Conservation (phyloP, 257 asterid genomes). For the Scutellaria baicalensis region DNA sequence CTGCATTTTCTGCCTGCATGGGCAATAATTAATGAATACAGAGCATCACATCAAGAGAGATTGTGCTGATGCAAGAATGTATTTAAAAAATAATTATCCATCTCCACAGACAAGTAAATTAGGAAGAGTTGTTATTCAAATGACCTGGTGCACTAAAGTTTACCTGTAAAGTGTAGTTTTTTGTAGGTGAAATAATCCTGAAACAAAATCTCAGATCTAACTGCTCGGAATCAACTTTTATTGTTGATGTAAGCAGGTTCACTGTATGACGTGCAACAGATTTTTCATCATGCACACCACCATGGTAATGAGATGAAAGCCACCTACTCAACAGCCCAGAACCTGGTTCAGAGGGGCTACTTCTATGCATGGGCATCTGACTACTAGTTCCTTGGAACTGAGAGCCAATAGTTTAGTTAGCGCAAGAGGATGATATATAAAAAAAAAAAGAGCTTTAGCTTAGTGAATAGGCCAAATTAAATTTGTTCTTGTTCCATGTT, state of each 20-base stretch:
- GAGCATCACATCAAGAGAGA: background rate
- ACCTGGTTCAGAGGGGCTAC: slow-evolving; percentile 55
- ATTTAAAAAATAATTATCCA: background rate
- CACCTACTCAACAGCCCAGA: slow-evolving; percentile 75
- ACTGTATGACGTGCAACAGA: slow-evolving; percentile 72
- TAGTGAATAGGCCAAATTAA: background rate
- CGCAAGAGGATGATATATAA: slow-evolving; percentile 3
- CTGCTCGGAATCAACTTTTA: slow-evolving; percentile 74
- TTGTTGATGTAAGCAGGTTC: slow-evolving; percentile 76
- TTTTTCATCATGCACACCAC: slow-evolving; percentile 71
- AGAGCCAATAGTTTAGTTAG: slow-evolving; percentile 21
- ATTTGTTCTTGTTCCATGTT: slow-evolving; percentile 23
- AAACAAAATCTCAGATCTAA: slow-evolving; percentile 81
- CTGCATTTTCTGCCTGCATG: slow-evolving; percentile 71
- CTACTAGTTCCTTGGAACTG: slow-evolving; percentile 55
- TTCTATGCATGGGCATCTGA: slow-evolving; percentile 36
- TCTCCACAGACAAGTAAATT: slow-evolving; percentile 1
- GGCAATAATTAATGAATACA: slow-evolving; percentile 10
- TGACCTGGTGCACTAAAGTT: background rate
- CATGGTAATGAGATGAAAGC: slow-evolving; percentile 92
- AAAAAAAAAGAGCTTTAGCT: slow-evolving; percentile 1
- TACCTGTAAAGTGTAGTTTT: slow-evolving; percentile 85
- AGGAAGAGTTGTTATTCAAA: background rate
- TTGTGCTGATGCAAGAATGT: background rate
- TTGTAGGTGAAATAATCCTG: slow-evolving; percentile 77